Evolutionary conservation across 352 stramenopile species (phyloP).

Genomic region (Globisporangium middletonii): DNA sequence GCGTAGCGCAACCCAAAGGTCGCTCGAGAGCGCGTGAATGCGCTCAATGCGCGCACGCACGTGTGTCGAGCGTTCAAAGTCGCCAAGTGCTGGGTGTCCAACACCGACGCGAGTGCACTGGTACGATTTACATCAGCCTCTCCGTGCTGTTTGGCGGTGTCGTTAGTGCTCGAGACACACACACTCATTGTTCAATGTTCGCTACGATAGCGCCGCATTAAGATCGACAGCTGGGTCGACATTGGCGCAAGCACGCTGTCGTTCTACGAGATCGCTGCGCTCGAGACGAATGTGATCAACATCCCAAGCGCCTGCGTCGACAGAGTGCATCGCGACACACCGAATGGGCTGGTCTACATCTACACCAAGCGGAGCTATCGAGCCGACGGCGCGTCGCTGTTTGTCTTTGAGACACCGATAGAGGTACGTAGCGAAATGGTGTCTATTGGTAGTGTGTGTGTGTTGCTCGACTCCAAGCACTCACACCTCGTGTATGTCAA

Average conservation of each 20-base stretch:
- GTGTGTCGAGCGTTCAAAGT: constrained; percentile 22
- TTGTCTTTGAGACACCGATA: constrained; percentile 8
- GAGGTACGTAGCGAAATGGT: constrained; percentile 1
- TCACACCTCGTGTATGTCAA: background rate
- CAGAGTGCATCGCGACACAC: constrained; percentile 29
- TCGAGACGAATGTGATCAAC: constrained; percentile 46
- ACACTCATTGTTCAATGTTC: background rate
- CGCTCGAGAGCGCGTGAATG: constrained; percentile 20
- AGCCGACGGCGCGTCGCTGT: constrained; percentile 9
- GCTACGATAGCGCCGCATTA: constrained; percentile 23
- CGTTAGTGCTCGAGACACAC: background rate
- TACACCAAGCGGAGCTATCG: constrained; percentile 11
- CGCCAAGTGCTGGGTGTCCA: constrained; percentile 27
- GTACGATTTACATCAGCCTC: constrained; percentile 11
- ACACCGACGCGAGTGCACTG: constrained; percentile 13
- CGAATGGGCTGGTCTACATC: constrained; percentile 16
- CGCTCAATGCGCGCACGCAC: constrained; percentile 18
- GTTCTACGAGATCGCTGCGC: constrained; percentile 39
- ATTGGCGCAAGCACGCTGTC: constrained; percentile 35
- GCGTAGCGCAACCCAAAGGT: constrained; percentile 12
- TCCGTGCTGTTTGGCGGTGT: background rate
- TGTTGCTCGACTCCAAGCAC: too few relatives aligned
- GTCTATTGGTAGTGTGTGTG: too few relatives aligned
- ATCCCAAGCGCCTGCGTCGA: constrained; percentile 44
- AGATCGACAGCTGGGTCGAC: constrained; percentile 49